A percentile compares a stretch with the other conserved stretches of the same genome.
Evolutionary conservation across 225 moss, liverwort and hornwort genomes (phyloP).

Genomic region (Physcomitrium patens): DNA sequence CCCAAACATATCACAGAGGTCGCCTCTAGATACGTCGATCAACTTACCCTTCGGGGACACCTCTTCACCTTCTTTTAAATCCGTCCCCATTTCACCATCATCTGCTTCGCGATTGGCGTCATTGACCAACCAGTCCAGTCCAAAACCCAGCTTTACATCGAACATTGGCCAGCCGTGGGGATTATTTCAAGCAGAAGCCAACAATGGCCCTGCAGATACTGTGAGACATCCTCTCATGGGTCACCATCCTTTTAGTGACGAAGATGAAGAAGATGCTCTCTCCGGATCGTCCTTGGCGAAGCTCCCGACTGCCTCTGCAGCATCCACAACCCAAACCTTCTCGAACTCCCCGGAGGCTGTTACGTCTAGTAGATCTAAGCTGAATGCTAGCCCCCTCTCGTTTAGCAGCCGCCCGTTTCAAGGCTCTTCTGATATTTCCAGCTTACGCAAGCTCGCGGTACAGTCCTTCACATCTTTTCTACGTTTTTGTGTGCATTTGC

Average conservation of each 20-base stretch:
- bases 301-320: slow-evolving; percentile 53
- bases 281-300: slow-evolving; percentile 30
- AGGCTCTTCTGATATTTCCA: slow-evolving; percentile 45
- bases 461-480: neutral
- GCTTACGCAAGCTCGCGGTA: slow-evolving; percentile 71
- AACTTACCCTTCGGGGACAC: slow-evolving; percentile 26
- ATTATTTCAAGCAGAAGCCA: slow-evolving; percentile 52
- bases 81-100: slow-evolving; percentile 43
- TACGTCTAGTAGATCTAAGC: slow-evolving; percentile 42
- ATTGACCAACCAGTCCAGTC: slow-evolving; percentile 16
- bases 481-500: neutral
- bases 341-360: slow-evolving; percentile 63
- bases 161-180: slow-evolving; percentile 63
- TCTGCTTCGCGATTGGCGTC: slow-evolving; percentile 39
- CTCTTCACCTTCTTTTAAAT: slow-evolving; percentile 31
- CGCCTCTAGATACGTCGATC: slow-evolving; percentile 18
- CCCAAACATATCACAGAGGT: slow-evolving; percentile 3
- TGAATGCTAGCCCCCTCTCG: slow-evolving; percentile 48
- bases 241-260: slow-evolving; percentile 53
- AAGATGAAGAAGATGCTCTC: slow-evolving; percentile 47
- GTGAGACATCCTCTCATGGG: slow-evolving; percentile 68
- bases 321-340: slow-evolving; percentile 53
- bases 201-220: slow-evolving; percentile 44
- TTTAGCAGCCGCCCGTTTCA: slow-evolving; percentile 39
- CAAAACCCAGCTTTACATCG: slow-evolving; percentile 40